Percentiles rank a stretch among this genome's conserved stretches.
Conservation (phyloP, 2,329 filamentous ascomycete species). For the Arthroderma sp. region DNA sequence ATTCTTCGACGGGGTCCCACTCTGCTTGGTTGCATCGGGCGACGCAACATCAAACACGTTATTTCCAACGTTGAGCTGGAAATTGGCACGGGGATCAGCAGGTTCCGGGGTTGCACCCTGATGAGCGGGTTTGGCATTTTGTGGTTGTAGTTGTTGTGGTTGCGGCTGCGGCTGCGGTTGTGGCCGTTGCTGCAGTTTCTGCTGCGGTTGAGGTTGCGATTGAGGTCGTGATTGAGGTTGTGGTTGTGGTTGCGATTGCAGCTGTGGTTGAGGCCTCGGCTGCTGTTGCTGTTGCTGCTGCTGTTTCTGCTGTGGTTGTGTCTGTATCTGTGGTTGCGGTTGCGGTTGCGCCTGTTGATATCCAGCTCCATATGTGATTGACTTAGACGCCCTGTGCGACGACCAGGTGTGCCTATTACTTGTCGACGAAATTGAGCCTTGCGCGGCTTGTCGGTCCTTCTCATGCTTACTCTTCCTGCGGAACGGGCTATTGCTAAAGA, state of each 20-base stretch:
- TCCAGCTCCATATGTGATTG: constrained; percentile 19
- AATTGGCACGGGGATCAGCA: constrained; percentile 80
- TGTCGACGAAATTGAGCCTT: constrained; percentile 21
- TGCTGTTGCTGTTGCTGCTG: too few relatives aligned
- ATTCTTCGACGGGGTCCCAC: constrained; percentile 26
- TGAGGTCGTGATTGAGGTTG: not conserved
- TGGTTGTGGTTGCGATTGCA: constrained; percentile 13
- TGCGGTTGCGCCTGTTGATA: too few relatives aligned
- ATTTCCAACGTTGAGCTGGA: constrained; percentile 86
- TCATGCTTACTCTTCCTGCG: constrained; percentile 75
- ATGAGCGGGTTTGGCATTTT: constrained; percentile 13
- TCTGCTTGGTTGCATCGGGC: constrained; percentile 45
- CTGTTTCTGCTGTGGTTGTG: too few relatives aligned
- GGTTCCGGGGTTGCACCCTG: constrained; percentile 55
- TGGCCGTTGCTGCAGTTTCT: not conserved
- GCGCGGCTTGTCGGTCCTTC: constrained; percentile 40
- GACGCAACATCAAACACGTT: constrained; percentile 91
- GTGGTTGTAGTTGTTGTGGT: constrained; percentile 18
- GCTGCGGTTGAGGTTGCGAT: constrained; percentile 20
- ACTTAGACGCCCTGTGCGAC: constrained; percentile 28
- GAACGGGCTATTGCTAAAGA: constrained; percentile 91
- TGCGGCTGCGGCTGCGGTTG: not conserved
- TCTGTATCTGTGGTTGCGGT: too few relatives aligned
- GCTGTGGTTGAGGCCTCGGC: not conserved
- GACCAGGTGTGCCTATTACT: constrained; percentile 42